Conservation (phyloP, 106 monocot genomes). For the Gastrodia elata region DNA sequence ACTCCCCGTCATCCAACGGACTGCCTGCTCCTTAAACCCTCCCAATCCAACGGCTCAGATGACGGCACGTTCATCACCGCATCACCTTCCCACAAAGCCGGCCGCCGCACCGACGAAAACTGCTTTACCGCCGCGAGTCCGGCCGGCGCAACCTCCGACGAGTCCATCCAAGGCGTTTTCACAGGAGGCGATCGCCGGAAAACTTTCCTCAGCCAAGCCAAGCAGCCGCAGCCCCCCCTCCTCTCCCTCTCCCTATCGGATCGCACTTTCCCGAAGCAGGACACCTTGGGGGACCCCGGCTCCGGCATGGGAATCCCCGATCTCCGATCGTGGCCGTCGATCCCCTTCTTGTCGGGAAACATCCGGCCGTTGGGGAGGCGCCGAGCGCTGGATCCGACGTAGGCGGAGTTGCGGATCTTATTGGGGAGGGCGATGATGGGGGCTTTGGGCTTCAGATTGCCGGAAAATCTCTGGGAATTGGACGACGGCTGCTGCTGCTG, state of each 20-base stretch:
- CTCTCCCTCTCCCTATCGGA: slow-evolving; percentile 27
- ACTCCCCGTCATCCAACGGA: not conserved
- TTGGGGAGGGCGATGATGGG: slow-evolving; percentile 60
- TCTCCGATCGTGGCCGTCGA: not conserved
- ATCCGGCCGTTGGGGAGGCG: slow-evolving; percentile 14
- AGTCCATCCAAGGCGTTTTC: no score
- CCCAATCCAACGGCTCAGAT: not conserved
- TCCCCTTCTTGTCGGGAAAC: slow-evolving; percentile 26
- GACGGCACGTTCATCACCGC: not conserved
- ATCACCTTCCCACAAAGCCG: not conserved
- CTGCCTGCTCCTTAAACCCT: not conserved
- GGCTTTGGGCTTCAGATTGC: slow-evolving; percentile 46
- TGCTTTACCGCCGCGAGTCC: slow-evolving; percentile 19
- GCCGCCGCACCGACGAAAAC: slow-evolving; percentile 9
- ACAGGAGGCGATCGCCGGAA: no score
- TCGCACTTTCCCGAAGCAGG: slow-evolving; percentile 63
- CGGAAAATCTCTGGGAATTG: slow-evolving; percentile 58
- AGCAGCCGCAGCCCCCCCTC: slow-evolving; percentile 6
- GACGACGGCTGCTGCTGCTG: slow-evolving; percentile 2
- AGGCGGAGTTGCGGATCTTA: slow-evolving; percentile 43
- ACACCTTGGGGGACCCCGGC: slow-evolving; percentile 67
- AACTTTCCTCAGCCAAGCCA: not conserved
- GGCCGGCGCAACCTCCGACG: slow-evolving; percentile 3
- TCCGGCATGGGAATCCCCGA: slow-evolving; percentile 19
- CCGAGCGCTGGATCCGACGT: slow-evolving; percentile 25